These are phyloP conservation scores for Exophiala bonariae DNA, from an alignment of 2,329 filamentous ascomycete genomes.

Conservation along the genomic window DNA sequence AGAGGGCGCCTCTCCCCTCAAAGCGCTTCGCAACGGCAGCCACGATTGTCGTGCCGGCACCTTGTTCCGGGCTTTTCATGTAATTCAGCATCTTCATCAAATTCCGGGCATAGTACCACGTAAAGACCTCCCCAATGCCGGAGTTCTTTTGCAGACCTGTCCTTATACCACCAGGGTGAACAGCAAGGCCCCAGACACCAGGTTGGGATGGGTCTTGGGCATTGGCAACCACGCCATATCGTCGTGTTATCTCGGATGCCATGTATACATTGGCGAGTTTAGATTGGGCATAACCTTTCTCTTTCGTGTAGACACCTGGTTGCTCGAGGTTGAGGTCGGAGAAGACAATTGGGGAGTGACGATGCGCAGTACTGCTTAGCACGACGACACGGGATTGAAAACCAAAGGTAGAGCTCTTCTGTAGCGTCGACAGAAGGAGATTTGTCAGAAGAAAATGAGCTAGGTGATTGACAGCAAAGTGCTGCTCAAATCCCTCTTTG, in stretches of 20 bases:
- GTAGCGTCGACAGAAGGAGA: constrained; percentile 46
- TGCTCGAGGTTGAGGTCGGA: constrained; percentile 43
- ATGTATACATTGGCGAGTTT: constrained; percentile 56
- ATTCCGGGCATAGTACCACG: constrained; percentile 13
- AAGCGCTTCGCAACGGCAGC: constrained; percentile 8
- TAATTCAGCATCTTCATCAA: constrained; percentile 3
- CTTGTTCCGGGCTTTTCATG: constrained; percentile 36
- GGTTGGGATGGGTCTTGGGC: constrained; percentile 28
- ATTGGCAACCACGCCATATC: constrained; percentile 43
- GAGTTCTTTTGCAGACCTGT: constrained; percentile 8
- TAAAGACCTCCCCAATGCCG: constrained; percentile 3
- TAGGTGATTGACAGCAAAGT: constrained; percentile 41
- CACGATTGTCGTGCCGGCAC: constrained; percentile 27
- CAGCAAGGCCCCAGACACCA: constrained; percentile 39
- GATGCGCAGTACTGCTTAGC: constrained; percentile 47
- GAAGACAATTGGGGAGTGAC: constrained; percentile 31
- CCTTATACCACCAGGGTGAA: constrained; percentile 50
- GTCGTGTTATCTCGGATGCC: constrained; percentile 53
- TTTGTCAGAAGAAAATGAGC: constrained; percentile 54
- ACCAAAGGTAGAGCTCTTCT: constrained; percentile 36
- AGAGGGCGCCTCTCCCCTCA: constrained; percentile 3
- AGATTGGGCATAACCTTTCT: constrained; percentile 46
- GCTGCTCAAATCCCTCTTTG: constrained; percentile 49
- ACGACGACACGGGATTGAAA: constrained; percentile 51
- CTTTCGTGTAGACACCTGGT: constrained; percentile 36